Evolutionary conservation across 148 eudicot species (phyloP).

Genomic region (Rhododendron griersonianum): DNA sequence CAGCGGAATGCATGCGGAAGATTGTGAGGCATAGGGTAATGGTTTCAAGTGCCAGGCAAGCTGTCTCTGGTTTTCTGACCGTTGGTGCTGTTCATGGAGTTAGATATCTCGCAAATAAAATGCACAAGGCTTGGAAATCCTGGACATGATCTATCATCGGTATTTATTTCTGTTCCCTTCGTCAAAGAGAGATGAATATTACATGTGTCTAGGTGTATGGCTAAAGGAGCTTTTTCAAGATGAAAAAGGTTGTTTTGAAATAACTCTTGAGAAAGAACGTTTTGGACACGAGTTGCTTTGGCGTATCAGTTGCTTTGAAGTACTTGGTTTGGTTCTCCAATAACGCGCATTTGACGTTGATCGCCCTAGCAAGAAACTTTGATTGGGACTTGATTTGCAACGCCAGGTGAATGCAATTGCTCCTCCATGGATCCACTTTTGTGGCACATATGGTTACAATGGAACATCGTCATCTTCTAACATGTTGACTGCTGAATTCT

Average conservation of each 20-base stretch:
- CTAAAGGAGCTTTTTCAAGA: not conserved
- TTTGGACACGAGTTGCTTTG: not conserved
- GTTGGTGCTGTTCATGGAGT: conserved; percentile 66
- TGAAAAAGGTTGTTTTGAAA: not conserved
- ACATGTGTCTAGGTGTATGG: not conserved
- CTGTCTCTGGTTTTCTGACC: conserved; percentile 71
- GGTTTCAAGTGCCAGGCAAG: conserved; percentile 84
- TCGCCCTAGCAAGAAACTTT: too few relatives aligned
- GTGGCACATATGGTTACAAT: not conserved
- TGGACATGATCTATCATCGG: conserved; percentile 24
- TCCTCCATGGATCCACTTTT: not conserved
- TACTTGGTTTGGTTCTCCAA: not conserved
- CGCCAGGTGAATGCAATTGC: not conserved
- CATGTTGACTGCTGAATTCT: not conserved
- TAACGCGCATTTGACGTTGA: not conserved
- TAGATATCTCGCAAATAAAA: conserved; percentile 60
- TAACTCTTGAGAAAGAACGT: not conserved
- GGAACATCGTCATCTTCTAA: not conserved
- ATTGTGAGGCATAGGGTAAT: conserved; percentile 68
- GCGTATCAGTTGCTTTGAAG: not conserved
- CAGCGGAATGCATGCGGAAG: conserved; percentile 63
- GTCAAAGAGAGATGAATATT: not conserved
- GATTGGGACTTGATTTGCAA: not conserved
- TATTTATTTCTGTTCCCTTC: not conserved
- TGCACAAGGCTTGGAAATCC: conserved; percentile 86